These are phyloP conservation scores for Populus nigra DNA, from an alignment of 345 rosid species.

Conservation along the genomic window DNA sequence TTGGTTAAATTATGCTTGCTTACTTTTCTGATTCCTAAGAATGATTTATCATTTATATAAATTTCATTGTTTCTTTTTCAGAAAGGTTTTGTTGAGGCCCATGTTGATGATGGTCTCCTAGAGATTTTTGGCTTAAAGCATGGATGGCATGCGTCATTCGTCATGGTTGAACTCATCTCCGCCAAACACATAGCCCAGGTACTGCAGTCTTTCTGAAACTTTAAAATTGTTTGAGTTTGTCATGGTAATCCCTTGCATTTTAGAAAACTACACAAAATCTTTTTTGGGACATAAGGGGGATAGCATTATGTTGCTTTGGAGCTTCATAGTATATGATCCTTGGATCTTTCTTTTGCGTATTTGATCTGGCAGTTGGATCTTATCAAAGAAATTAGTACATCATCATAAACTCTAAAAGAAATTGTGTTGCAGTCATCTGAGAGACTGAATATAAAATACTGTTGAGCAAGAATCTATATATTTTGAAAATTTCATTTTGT, in stretches of 20 bases:
- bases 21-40: neutral
- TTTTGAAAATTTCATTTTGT: no score
- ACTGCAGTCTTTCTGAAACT: conserved; percentile 3
- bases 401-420: neutral
- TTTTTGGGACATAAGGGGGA: no score
- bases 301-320: neutral
- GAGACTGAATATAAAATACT: neutral
- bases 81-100: conserved; percentile 96
- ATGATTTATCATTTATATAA: neutral
- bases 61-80: conserved; percentile 25
- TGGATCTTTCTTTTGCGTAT: neutral
- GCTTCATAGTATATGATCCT: neutral
- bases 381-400: neutral
- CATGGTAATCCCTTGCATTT: neutral
- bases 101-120: conserved; percentile 86
- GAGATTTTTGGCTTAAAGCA: conserved; percentile 96
- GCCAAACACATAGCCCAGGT: conserved; percentile 99
- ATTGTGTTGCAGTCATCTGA: neutral
- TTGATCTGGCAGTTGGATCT: neutral
- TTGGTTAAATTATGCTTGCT: neutral
- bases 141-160: conserved; percentile 99
- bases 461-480: neutral
- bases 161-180: conserved; percentile 97
- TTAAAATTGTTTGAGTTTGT: neutral
- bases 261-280: neutral